phyloP scores from a whole-genome alignment of 768 basidiomycete species.

The Boletus coccyginus region DNA sequence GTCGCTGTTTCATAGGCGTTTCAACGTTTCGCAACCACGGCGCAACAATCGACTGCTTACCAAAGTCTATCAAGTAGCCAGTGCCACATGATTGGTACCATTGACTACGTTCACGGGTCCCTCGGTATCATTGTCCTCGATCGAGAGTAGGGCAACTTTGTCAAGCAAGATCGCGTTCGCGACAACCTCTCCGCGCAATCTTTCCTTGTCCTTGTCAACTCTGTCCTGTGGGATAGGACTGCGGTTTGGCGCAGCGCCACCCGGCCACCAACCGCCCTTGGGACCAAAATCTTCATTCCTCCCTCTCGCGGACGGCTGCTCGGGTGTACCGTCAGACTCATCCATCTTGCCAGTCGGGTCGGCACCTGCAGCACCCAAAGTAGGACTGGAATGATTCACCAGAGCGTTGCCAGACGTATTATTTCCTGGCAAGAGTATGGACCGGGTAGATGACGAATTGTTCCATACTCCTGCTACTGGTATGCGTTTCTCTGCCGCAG shows the following conservation, averaged over 20 bases:
- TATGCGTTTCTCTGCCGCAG: slow-evolving; percentile 48
- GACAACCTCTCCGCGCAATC: slow-evolving; percentile 33
- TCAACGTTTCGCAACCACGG: background rate
- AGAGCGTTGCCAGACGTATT: slow-evolving; percentile 33
- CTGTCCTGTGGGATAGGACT: slow-evolving; percentile 21
- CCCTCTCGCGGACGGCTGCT: slow-evolving; percentile 49
- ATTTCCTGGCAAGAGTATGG: slow-evolving; percentile 47
- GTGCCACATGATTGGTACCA: slow-evolving; percentile 17
- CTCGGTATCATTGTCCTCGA: slow-evolving; percentile 29
- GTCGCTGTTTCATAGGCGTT: slow-evolving; percentile 7
- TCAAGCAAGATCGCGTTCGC: slow-evolving; percentile 36
- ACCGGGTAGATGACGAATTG: slow-evolving; percentile 49
- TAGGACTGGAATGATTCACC: slow-evolving; percentile 37
- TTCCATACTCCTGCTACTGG: slow-evolving; percentile 73
- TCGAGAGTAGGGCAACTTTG: slow-evolving; percentile 35
- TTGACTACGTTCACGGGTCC: slow-evolving; percentile 11
- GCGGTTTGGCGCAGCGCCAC: slow-evolving; percentile 9
- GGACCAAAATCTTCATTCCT: slow-evolving; percentile 37
- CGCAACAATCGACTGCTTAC: slow-evolving; percentile 9
- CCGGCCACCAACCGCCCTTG: slow-evolving; percentile 28
- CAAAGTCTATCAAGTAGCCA: slow-evolving; percentile 27
- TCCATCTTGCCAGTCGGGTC: slow-evolving; percentile 33
- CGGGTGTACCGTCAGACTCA: slow-evolving; percentile 45
- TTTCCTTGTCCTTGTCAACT: slow-evolving; percentile 34
- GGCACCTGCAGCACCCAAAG: slow-evolving; percentile 1